A percentile compares a stretch with the other conserved stretches of the same genome.
These are phyloP conservation scores for Phytophthora hibernalis DNA, from an alignment of 352 stramenopile genomes.

Conservation along the genomic window DNA sequence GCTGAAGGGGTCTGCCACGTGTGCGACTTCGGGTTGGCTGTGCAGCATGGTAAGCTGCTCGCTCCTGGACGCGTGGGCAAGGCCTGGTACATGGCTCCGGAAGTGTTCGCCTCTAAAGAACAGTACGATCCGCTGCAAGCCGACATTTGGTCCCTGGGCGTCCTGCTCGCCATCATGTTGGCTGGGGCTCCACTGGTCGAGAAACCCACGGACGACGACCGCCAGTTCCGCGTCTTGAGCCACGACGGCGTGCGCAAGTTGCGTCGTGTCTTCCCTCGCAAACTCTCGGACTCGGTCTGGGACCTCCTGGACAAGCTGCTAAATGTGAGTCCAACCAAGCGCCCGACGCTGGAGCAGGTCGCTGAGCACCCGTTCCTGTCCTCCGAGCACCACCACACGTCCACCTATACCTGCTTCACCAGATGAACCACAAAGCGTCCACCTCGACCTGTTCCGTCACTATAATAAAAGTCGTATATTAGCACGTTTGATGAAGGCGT, in stretches of 20 bases:
- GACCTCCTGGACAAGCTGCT: conserved; percentile 44
- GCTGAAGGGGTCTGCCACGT: conserved; percentile 49
- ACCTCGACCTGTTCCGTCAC: not conserved
- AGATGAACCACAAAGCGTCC: too few species aligned
- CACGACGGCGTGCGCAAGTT: too few species aligned
- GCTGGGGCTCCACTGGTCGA: conserved; percentile 56
- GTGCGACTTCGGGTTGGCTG: conserved; percentile 64
- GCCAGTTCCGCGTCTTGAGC: too few species aligned
- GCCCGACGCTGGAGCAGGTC: conserved; percentile 54
- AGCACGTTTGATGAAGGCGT: too few species aligned
- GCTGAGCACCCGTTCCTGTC: conserved; percentile 45
- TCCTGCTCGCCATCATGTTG: conserved; percentile 72
- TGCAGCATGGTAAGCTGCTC: conserved; percentile 29
- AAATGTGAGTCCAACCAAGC: conserved; percentile 30
- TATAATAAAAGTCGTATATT: conserved; percentile 40
- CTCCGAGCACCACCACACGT: conserved; percentile 1
- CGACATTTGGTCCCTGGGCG: too few species aligned
- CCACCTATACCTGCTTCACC: conserved; percentile 14
- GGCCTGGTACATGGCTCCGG: conserved; percentile 72
- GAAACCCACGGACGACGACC: conserved; percentile 37
- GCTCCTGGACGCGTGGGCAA: conserved; percentile 59
- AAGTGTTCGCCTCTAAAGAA: conserved; percentile 54
- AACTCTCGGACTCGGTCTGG: too few species aligned
- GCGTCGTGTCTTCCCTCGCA: conserved; percentile 50
- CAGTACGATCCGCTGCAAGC: too few species aligned